These are phyloP conservation scores for Quercus agrifolia DNA, from an alignment of 306 rosid species.

Conservation along the genomic window DNA sequence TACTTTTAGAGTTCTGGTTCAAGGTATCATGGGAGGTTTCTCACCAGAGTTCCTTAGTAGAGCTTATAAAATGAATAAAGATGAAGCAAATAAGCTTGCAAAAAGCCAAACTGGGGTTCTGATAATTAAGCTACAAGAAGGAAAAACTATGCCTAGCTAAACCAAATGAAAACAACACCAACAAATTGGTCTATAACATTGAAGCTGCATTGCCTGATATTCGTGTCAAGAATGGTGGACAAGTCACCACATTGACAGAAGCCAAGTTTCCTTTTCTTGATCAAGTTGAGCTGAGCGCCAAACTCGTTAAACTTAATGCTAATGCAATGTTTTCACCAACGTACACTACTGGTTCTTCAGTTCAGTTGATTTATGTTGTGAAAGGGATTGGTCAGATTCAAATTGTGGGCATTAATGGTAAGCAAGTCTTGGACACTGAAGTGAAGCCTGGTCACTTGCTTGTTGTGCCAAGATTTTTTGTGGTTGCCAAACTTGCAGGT, in stretches of 20 bases:
- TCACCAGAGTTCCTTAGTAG: no score
- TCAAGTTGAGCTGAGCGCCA: conserved; percentile 23
- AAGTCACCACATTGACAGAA: conserved; percentile 29
- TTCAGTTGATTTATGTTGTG: conserved; percentile 47
- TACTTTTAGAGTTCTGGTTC: no score
- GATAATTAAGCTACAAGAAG: no score
- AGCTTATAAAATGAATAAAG: no score
- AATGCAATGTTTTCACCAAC: conserved; percentile 37
- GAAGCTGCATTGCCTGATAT: no score
- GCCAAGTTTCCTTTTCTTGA: conserved; percentile 37
- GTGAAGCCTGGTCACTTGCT: conserved; percentile 50
- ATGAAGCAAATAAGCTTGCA: no score
- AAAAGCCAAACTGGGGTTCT: no score
- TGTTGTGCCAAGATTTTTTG: conserved; percentile 53
- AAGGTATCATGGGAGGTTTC: no score
- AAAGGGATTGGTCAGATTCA: conserved; percentile 49
- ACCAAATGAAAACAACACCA: no score
- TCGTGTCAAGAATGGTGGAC: conserved; percentile 21
- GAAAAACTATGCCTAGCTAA: no score
- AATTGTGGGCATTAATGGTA: conserved; percentile 41
- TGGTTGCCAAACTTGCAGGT: conserved; percentile 43
- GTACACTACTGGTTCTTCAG: conserved; percentile 21
- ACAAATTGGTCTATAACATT: no score
- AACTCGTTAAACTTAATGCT: conserved; percentile 24
- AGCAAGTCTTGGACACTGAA: conserved; percentile 32